These are phyloP conservation scores for Mycena citricolor DNA, from an alignment of 1,284 basidiomycete genomes.

Conservation along the genomic window DNA sequence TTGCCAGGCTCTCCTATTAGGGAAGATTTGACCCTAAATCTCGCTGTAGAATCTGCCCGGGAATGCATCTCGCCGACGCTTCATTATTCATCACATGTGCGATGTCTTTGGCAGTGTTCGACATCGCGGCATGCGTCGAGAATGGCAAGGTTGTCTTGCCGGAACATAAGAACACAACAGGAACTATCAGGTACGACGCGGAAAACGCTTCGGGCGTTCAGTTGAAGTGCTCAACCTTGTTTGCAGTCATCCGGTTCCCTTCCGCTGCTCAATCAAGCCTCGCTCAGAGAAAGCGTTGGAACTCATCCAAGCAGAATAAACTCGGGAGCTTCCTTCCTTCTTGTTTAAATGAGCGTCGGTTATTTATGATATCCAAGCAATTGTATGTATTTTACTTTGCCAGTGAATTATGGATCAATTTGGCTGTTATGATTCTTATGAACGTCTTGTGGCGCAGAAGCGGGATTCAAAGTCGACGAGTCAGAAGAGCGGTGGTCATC, in stretches of 20 bases:
- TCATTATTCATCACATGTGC: constrained; percentile 55
- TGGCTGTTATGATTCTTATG: background rate
- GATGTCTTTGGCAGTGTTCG: constrained; percentile 54
- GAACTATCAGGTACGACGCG: constrained; percentile 53
- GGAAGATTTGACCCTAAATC: constrained; percentile 8
- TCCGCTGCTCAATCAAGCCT: constrained; percentile 58
- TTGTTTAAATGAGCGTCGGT: constrained; percentile 30
- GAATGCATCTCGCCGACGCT: constrained; percentile 55
- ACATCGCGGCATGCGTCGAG: constrained; percentile 45
- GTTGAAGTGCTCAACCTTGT: background rate
- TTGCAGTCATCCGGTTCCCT: constrained; percentile 58
- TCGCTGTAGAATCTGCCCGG: constrained; percentile 51
- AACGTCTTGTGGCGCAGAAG: background rate
- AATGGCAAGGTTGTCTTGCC: constrained; percentile 48
- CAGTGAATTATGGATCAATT: constrained; percentile 1
- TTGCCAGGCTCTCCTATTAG: background rate
- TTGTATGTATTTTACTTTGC: background rate
- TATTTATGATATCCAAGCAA: constrained; percentile 16
- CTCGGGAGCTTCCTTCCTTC: constrained; percentile 23
- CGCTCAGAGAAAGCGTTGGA: constrained; percentile 53
- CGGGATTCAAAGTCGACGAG: background rate
- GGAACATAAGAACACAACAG: constrained; percentile 50
- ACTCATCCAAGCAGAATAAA: constrained; percentile 48
- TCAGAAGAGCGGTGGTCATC: constrained; percentile 1
- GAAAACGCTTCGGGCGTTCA: background rate